Percentiles rank a stretch among this genome's conserved stretches.
phyloP scores from a whole-genome alignment of 257 asterid species.

The Primulina huaijiensis region DNA sequence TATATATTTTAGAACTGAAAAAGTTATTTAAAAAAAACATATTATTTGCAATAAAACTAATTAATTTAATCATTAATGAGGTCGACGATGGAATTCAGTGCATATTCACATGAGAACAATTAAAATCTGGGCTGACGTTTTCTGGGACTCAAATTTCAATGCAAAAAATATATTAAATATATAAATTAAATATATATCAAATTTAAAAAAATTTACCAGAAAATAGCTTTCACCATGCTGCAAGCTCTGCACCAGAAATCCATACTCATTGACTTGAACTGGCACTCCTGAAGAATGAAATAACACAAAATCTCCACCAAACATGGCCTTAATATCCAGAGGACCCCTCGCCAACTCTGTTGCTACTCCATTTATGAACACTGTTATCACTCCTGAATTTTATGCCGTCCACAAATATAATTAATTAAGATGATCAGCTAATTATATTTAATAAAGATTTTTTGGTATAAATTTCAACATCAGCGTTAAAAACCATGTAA shows the following conservation, averaged over 20 bases:
- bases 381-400: conserved; percentile 47
- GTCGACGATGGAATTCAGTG: conserved; percentile 37
- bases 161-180: conserved; percentile 3
- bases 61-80: not conserved
- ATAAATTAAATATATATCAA: not conserved
- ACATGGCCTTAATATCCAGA: conserved; percentile 44
- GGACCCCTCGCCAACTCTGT: conserved; percentile 59
- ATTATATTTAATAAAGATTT: too few species aligned
- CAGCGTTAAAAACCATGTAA: too few species aligned
- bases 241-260: conserved; percentile 50
- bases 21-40: too few species aligned
- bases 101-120: conserved; percentile 19
- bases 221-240: conserved; percentile 78
- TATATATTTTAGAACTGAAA: too few species aligned
- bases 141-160: conserved; percentile 30
- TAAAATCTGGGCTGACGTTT: conserved; percentile 27
- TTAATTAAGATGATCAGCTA: not conserved
- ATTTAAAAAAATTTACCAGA: conserved; percentile 43
- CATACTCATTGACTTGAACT: conserved; percentile 49
- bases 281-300: conserved; percentile 68
- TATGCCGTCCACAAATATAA: not conserved
- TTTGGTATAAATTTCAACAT: too few species aligned
- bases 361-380: conserved; percentile 67
- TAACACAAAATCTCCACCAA: conserved; percentile 45
- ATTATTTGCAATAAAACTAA: too few species aligned